Evolutionary conservation across 208 protist genomes (phyloP), one percentile per base, ranked within the genome.

Genomic region (Crithidia fasciculata): DNA sequence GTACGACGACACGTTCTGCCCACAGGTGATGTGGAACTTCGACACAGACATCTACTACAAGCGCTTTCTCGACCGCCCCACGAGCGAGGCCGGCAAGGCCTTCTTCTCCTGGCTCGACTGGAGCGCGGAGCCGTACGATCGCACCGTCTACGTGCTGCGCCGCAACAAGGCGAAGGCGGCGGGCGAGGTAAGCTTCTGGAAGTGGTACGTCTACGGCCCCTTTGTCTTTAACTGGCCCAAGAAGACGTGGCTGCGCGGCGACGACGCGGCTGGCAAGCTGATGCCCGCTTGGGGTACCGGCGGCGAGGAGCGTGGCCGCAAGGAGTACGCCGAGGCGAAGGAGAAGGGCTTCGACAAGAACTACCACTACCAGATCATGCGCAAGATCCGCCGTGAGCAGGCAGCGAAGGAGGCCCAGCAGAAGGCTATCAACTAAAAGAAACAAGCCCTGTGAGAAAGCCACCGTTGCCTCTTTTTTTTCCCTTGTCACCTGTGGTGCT

Each of bases 361-460:
- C 76, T 97, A 91, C 68, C 92, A 97, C 76, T 97, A 97, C 72
- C 92, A 95, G 67, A 95, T 95, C 55, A 97, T 95, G 92, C 90
- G 90, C 43, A 85, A 89, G 58, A 95, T 97, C 49, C 90, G 90
- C 58, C 86, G 90, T 37, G 92, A 97, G 74, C 92, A 95, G 80
- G 92, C 89, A 45, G 72, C 85, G 44, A 81, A 83, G 65, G 85
- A 80, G 12, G 60, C 49, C 28, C 81, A 84, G 50, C 59, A 70
- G 43, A 56, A 56, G 45, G 73, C 68, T 0, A 76, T 81, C 16
- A 44, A 69, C 53, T 76, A 55, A 44, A 18, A 41, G 12, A 49
- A 8, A 49, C 9, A 13, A 49, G 45, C 7, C 45, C 7, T 12
- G 8, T 56, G 52, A 56, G 6, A n/a, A 12, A 56, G n/a, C n/a